Conservation (phyloP, 257 asterid genomes). For the Fraxinus cuspidata region DNA sequence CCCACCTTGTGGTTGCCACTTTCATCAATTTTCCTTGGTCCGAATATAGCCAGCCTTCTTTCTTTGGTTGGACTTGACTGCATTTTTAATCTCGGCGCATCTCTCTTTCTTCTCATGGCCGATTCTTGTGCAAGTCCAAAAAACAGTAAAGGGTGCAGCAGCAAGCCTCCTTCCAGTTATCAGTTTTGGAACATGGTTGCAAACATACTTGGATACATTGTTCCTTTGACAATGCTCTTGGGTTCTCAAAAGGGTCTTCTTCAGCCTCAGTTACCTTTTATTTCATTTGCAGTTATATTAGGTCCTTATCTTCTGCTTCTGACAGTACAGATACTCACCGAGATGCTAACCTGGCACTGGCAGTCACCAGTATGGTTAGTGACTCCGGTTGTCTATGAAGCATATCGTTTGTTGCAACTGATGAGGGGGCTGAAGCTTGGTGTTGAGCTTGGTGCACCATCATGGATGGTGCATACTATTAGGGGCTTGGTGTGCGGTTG, state of each 20-base stretch:
- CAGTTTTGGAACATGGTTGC: constrained; percentile 82
- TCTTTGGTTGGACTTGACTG: constrained; percentile 93
- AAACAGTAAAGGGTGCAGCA: constrained; percentile 29
- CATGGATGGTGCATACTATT: constrained; percentile 72
- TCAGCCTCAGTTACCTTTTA: constrained; percentile 63
- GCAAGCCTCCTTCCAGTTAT: constrained; percentile 71
- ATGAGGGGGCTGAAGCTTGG: constrained; percentile 96
- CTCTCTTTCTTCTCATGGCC: constrained; percentile 90
- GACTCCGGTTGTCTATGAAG: constrained; percentile 83
- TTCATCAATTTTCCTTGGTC: constrained; percentile 82
- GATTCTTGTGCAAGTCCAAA: constrained; percentile 69
- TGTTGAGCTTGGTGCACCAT: constrained; percentile 61
- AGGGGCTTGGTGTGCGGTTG: constrained; percentile 87
- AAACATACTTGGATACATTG: constrained; percentile 47
- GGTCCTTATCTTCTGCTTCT: constrained; percentile 92
- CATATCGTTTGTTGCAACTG: constrained; percentile 77
- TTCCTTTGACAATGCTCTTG: constrained; percentile 52
- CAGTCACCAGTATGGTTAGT: constrained; percentile 93
- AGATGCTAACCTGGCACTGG: constrained; percentile 97
- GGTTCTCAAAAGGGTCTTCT: constrained; percentile 59
- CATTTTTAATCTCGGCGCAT: constrained; percentile 86
- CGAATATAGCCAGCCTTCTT: constrained; percentile 91
- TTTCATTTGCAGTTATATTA: constrained; percentile 65
- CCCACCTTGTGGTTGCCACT: constrained; percentile 93
- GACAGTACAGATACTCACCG: constrained; percentile 74